phyloP scores from a whole-genome alignment of 2,329 filamentous ascomycete species.

The Calonectria hawksworthii region DNA sequence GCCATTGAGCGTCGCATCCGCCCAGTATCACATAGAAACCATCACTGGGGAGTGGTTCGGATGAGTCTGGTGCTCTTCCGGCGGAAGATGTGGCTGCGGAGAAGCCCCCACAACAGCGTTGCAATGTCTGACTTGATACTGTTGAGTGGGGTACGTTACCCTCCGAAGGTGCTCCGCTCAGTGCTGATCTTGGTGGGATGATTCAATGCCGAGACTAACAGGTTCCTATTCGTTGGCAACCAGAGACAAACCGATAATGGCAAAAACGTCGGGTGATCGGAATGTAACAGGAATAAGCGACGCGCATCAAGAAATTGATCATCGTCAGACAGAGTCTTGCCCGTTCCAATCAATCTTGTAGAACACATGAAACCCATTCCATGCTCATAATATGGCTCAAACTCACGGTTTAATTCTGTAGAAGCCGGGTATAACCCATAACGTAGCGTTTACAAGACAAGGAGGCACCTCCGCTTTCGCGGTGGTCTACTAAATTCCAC shows the following conservation, averaged over 20 bases:
- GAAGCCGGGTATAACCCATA: too few relatives aligned
- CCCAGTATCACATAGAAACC: neutral
- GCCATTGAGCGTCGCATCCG: neutral
- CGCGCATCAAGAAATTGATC: neutral
- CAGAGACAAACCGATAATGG: neutral
- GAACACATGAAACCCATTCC: neutral
- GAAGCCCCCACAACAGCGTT: neutral
- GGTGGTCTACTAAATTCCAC: too few relatives aligned
- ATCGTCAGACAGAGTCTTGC: neutral
- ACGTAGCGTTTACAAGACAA: too few relatives aligned
- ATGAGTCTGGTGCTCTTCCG: neutral
- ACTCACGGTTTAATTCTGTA: too few relatives aligned
- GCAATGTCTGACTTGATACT: neutral
- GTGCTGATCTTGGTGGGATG: neutral
- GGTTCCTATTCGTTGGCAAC: neutral
- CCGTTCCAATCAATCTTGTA: neutral
- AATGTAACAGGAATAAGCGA: neutral
- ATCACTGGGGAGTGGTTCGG: neutral
- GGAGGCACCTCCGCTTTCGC: too few relatives aligned
- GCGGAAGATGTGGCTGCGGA: neutral
- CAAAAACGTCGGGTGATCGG: neutral
- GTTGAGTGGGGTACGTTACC: neutral
- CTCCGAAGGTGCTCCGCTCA: neutral
- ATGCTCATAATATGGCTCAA: neutral
- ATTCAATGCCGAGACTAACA: neutral